Evolutionary conservation across 176 grass and related monocot species (phyloP), one percentile per base, ranked within the genome.

Genomic region (Eleusine indica): DNA sequence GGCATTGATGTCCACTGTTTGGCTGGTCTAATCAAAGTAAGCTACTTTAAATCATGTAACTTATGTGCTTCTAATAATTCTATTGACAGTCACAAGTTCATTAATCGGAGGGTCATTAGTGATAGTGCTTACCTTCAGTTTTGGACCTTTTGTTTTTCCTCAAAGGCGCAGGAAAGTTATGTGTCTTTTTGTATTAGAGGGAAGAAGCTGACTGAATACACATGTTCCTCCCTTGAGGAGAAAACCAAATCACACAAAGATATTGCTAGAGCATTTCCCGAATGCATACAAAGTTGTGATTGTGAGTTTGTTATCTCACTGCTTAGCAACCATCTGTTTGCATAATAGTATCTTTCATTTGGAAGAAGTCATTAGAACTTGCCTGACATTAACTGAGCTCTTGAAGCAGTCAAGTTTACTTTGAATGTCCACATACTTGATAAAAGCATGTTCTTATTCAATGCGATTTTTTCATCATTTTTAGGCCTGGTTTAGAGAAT

Each of bases 401-500:
- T 64, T 29, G 37, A 73, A 41, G 67, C 48, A 74, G 29, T 62
- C 17, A 64, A 10, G 35, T 81, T 80, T 40, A 39, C 19, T 56
- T 70, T 7, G 22, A 53, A 66, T 1, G 52, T 41, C 3, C 54
- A 60, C 3, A 71, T 30, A 29, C 11, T 7, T 48, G 3, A 57
- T 5, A 81, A 66, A 88, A 19, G 7, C 12, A 58, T 65, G 8
- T 66, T 70, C 41, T 74, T 16, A 81, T 81, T 76, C 58, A 65
- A 66, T 87, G 16, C 28, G 17, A 72, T 42, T 44, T 68, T 66
- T 60, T 25, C 14, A 82, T 49, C n/a, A 38, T 47, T 75, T 57
- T 61, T 70, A 94, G 90, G 87, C 93, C 19, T 94, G 90, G 93
- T 94, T 94, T 88, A 94, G 93, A 71, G 93, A 94, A 80, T 80